phyloP scores from a whole-genome alignment of 2,329 filamentous ascomycete species.

The Ophiostoma tasmaniense region DNA sequence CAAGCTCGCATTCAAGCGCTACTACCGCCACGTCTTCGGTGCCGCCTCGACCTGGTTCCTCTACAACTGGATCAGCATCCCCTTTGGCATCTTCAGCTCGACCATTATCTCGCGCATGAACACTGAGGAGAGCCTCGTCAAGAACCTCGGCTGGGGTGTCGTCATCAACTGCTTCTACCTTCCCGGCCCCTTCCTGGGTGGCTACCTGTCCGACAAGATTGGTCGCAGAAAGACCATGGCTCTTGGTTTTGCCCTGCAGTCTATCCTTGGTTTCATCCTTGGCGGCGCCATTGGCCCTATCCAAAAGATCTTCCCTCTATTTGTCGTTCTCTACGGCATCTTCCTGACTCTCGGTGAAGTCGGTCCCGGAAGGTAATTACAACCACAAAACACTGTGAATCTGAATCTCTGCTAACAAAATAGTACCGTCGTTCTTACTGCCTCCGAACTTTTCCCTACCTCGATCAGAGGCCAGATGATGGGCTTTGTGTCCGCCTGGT shows the following conservation, averaged over 20 bases:
- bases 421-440: constrained; percentile 5
- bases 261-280: constrained; percentile 40
- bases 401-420: not conserved
- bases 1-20: constrained; percentile 37
- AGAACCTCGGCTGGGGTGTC: constrained; percentile 37
- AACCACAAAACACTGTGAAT: not conserved
- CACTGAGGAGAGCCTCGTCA: constrained; percentile 32
- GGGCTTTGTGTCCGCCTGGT: constrained; percentile 1
- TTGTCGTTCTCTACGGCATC: constrained; percentile 43
- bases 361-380: constrained; percentile 33
- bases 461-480: constrained; percentile 9
- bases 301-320: constrained; percentile 40
- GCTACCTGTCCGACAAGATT: constrained; percentile 40
- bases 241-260: constrained; percentile 38
- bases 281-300: constrained; percentile 39
- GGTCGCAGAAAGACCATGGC: constrained; percentile 43
- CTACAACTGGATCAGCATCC: constrained; percentile 37
- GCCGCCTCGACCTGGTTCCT: constrained; percentile 42
- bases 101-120: constrained; percentile 41
- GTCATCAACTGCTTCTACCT: constrained; percentile 45
- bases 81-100: constrained; percentile 47
- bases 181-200: constrained; percentile 40
- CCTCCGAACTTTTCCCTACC: constrained; percentile 5
- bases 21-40: constrained; percentile 42
- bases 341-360: constrained; percentile 42